Evolutionary conservation across 2,329 filamentous ascomycete genomes (phyloP).

Genomic region (Talaromyces atroroseus): DNA sequence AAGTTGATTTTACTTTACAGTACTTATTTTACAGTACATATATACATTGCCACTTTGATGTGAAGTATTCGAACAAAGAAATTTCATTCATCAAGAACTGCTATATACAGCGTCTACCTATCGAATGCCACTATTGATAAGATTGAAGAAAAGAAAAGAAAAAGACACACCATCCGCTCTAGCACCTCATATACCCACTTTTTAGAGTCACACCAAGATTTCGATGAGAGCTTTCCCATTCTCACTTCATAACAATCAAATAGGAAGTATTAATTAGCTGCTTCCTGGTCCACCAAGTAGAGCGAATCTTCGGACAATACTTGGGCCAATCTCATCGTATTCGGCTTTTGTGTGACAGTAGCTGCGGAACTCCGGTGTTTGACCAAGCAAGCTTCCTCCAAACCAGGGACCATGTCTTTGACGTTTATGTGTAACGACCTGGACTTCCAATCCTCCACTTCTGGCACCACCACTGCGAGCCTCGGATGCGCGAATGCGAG

Average conservation of each 20-base stretch:
- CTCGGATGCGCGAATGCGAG: constrained; percentile 86
- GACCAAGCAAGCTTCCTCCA: constrained; percentile 88
- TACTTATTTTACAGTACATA: not conserved
- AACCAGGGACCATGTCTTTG: constrained; percentile 99
- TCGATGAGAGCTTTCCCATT: not conserved
- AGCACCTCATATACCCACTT: constrained; percentile 4
- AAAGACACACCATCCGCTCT: constrained; percentile 2
- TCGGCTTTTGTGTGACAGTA: constrained; percentile 92
- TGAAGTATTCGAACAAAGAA: not conserved
- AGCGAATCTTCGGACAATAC: constrained; percentile 91
- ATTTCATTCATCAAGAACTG: constrained; percentile 4
- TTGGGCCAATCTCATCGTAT: constrained; percentile 94
- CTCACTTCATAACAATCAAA: not conserved
- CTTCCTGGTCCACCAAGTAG: constrained; percentile 82
- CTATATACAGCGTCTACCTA: constrained; percentile 12
- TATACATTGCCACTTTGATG: not conserved
- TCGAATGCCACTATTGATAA: constrained; percentile 2
- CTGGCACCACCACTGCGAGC: constrained; percentile 83
- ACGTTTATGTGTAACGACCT: constrained; percentile 95
- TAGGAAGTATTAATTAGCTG: constrained; percentile 27
- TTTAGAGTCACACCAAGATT: not conserved
- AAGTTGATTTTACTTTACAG: too few species aligned
- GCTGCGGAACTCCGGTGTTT: constrained; percentile 96
- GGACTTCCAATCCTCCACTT: constrained; percentile 90
- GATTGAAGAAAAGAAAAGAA: not conserved